A percentile compares a stretch with the other conserved stretches of the same genome.
phyloP scores from a whole-genome alignment of 208 protist species.

The Herpetomonas muscarum region DNA sequence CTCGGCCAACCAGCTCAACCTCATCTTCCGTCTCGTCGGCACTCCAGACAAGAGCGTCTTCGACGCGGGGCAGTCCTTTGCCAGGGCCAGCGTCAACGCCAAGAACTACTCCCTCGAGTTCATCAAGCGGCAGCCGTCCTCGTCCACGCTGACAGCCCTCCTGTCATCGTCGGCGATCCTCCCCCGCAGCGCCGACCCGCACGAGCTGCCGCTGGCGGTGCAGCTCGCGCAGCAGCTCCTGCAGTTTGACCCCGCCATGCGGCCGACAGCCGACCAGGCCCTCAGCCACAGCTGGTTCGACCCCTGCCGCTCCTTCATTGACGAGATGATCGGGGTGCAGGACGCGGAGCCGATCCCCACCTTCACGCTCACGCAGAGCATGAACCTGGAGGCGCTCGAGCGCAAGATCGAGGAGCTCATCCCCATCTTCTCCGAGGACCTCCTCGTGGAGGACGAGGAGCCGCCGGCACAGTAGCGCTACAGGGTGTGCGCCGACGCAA shows the following conservation, averaged over 20 bases:
- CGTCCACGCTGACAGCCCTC: slow-evolving; percentile 43
- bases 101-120: slow-evolving; percentile 74
- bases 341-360: slow-evolving; percentile 40
- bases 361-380: slow-evolving; percentile 53
- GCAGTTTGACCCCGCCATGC: slow-evolving; percentile 72
- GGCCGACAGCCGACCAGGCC: slow-evolving; percentile 76
- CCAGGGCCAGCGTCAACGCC: slow-evolving; percentile 81
- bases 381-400: slow-evolving; percentile 49
- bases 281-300: slow-evolving; percentile 85
- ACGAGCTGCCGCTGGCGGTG: slow-evolving; percentile 35
- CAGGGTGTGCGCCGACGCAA: no score
- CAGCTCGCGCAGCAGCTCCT: slow-evolving; percentile 75
- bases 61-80: slow-evolving; percentile 72
- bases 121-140: slow-evolving; percentile 53
- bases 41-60: slow-evolving; percentile 90
- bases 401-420: slow-evolving; percentile 71
- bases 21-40: slow-evolving; percentile 92
- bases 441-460: slow-evolving; percentile 60
- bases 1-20: slow-evolving; percentile 91
- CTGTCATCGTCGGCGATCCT: slow-evolving; percentile 48
- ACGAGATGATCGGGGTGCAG: slow-evolving; percentile 64
- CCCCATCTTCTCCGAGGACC: slow-evolving; percentile 79
- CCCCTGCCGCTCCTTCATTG: slow-evolving; percentile 68
- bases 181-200: slow-evolving; percentile 24
- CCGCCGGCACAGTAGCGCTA: no score